Evolutionary conservation across 257 asterid genomes (phyloP).

Genomic region (Capsicum baccatum): DNA sequence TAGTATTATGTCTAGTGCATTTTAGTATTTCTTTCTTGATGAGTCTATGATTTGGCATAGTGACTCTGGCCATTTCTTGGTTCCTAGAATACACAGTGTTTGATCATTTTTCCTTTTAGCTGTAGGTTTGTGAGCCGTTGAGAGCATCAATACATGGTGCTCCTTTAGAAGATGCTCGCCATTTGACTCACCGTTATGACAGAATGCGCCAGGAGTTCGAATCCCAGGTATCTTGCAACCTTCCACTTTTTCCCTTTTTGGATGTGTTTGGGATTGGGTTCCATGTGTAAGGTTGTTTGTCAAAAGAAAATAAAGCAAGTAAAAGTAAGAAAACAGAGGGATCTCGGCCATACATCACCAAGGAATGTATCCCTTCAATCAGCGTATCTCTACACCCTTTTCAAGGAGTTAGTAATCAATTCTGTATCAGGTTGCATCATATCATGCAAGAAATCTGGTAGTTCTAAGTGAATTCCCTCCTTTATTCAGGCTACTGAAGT

Average conservation of each 20-base stretch:
- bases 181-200: conserved; percentile 80
- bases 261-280: not conserved
- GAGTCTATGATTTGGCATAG: not conserved
- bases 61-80: conserved; percentile 1
- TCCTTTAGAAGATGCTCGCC: conserved; percentile 98
- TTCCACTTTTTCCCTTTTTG: not conserved
- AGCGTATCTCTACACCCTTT: conserved; percentile 10
- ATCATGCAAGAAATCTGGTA: conserved; percentile 29
- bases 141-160: conserved; percentile 72
- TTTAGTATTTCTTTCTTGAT: conserved; percentile 16
- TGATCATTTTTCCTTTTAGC: conserved; percentile 28
- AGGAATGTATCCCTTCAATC: conserved; percentile 17
- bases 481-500: conserved; percentile 80
- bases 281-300: not conserved
- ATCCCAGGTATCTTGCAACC: conserved; percentile 62
- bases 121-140: conserved; percentile 85
- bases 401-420: not conserved
- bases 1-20: conserved; percentile 11
- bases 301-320: not conserved
- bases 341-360: not conserved
- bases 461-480: conserved; percentile 17
- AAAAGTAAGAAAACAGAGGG: conserved; percentile 11
- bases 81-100: not conserved
- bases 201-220: conserved; percentile 88
- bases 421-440: not conserved